phyloP scores from a whole-genome alignment of 2,329 filamentous ascomycete genomes.

The Cadophora sp. region DNA sequence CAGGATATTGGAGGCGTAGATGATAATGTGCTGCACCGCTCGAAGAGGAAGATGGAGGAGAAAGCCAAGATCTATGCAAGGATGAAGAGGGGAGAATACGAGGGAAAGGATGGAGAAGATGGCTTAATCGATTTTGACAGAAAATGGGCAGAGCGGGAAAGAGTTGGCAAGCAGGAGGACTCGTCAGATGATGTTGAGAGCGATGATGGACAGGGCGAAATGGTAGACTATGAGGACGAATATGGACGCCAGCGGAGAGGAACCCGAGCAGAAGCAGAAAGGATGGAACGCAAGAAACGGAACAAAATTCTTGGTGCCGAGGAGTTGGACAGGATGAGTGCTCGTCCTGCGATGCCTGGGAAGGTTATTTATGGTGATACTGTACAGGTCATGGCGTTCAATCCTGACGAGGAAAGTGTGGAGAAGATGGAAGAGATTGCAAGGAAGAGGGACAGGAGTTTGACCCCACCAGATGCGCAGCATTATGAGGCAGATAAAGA shows the following conservation, averaged over 20 bases:
- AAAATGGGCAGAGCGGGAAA: constrained; percentile 83
- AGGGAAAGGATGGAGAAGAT: constrained; percentile 63
- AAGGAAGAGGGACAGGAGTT: constrained; percentile 75
- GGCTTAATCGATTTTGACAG: constrained; percentile 91
- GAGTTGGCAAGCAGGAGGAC: constrained; percentile 43
- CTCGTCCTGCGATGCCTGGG: constrained; percentile 68
- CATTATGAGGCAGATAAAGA: constrained; percentile 90
- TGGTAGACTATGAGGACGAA: constrained; percentile 91
- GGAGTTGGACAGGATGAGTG: constrained; percentile 73
- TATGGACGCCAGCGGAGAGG: constrained; percentile 83
- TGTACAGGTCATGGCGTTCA: constrained; percentile 84
- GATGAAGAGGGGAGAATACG: constrained; percentile 86
- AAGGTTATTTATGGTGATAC: constrained; percentile 85
- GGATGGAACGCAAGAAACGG: constrained; percentile 62
- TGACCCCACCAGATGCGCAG: constrained; percentile 78
- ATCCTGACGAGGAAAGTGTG: constrained; percentile 68
- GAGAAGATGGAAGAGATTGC: constrained; percentile 81
- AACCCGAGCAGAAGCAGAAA: constrained; percentile 71
- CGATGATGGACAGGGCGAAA: constrained; percentile 55
- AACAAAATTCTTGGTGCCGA: constrained; percentile 61
- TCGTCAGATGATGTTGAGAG: constrained; percentile 69
- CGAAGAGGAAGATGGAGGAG: constrained; percentile 83
- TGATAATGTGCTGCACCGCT: constrained; percentile 61
- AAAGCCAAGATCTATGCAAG: constrained; percentile 89
- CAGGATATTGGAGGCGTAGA: constrained; percentile 69